Base-by-base conservation (phyloP, 2,329 filamentous ascomycete species). In the Botrytis paeoniae region DNA sequence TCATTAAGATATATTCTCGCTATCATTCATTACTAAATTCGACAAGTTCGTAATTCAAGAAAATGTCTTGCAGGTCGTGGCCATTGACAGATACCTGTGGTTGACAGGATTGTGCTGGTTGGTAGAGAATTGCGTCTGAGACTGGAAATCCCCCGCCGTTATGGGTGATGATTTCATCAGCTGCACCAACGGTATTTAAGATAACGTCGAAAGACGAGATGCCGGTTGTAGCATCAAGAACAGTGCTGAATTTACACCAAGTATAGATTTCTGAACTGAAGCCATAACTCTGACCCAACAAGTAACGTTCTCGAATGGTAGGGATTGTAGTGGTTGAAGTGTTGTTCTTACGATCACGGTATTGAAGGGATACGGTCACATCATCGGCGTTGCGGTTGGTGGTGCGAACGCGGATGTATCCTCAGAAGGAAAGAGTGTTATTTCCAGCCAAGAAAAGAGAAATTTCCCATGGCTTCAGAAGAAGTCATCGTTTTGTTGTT, bases 401-500 rank as follows among this genome's bases (percentile, higher is more conserved):
- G 37, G 65, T 69, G 22, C 48, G 65, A n/a, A 69, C 37, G 18
- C 48, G 65, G 65, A 69, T 69, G 12, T 57, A 29, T 7, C 65
- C 65, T 29, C 48, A 14, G 18, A 69, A 57, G 10, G 51, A 22
- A 14, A 69, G 51, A 4, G 65, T 69, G 48, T 43, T 41, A 29
- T 69, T 69, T 32, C 48, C n/a, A 7, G 18, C 48, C 2, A 69
- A 25, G n/a, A 37, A 1, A 7, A 69, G 18, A 18, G n/a, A 0
- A 16, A 69, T 41, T 3, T 12, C 10, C 18, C 16, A 41, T 69
- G 65, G 65, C 48, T 69, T 69, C 18, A 69, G 90, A 78, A 2
- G 83, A 80, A 7, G 78, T 79, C 78, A 90, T 84, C 4, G 89
- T 90, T 29, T 79, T 83, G 78, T 91, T 90, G 4, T 81, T 79